Evolutionary conservation across 2,329 filamentous ascomycete species (phyloP), one percentile per base, ranked within the genome.

Genomic region (Shiraia sp.): DNA sequence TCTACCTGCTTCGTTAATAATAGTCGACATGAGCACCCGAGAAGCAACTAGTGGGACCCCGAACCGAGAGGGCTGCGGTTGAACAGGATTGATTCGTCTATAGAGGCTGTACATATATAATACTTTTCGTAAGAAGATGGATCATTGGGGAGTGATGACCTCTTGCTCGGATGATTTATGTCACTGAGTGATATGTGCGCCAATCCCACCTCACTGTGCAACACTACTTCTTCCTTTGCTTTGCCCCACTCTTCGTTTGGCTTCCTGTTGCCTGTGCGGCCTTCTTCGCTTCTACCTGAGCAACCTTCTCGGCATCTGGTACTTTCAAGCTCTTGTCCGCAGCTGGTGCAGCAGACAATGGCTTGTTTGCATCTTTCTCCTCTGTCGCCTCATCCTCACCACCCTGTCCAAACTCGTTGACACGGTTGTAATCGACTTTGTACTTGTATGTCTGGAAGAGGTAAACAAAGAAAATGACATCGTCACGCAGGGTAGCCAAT

Each of bases 381-480:
- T 75, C 75, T 41, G 77, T 79, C 47, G 79, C 76, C 34, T 82
- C 80, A 15, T 90, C 88, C n/a, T 95, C 92, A n/a, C 93, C 93
- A 25, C 92, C 93, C 76, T 97, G 93, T 7, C 93, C 93, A 66
- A 97, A 99, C 72, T 99, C 93, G 70, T 99, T 99, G 65, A 99
- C 87, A 49, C 93, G 83, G 9, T 80, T 86, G 73, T 92, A 93
- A 70, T 99, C 93, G 48, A 93, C 79, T 73, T 86, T 90, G 77
- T 99, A 99, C 40, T 86, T 86, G 81, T 84, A 99, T 47, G 86
- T 82, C 75, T 99, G 93, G 73, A 99, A 99, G 3, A 99, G 59
- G 74, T 96, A 99, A 45, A 99, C 79, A 68, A 99, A 99, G 79
- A 99, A 99, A 66, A 99, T 97, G 53, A 99, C 79, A 64, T 99